These are phyloP conservation scores for Aspergillus sp. DNA, from an alignment of 2,329 filamentous ascomycete genomes.

Conservation along the genomic window DNA sequence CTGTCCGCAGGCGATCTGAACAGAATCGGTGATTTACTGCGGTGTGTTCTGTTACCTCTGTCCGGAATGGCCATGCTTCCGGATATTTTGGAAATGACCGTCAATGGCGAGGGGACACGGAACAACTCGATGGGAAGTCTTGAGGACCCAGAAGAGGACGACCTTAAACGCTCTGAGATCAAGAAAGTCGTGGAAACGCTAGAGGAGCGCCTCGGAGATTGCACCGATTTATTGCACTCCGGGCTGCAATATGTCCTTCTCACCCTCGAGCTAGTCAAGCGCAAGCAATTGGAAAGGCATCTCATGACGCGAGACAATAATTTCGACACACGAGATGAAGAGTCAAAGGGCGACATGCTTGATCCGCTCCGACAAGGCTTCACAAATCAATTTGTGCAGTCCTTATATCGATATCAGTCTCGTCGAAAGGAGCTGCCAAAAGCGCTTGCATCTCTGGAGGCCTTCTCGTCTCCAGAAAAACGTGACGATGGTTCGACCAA, in stretches of 20 bases:
- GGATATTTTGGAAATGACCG: conserved; percentile 52
- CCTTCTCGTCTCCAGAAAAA: conserved; percentile 22
- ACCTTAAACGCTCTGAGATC: conserved; percentile 12
- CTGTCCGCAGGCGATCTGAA: conserved; percentile 59
- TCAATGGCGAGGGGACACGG: conserved; percentile 16
- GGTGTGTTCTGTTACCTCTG: conserved; percentile 57
- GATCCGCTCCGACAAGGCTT: conserved; percentile 54
- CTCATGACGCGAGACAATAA: conserved; percentile 39
- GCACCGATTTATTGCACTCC: conserved; percentile 51
- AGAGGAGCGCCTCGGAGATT: conserved; percentile 49
- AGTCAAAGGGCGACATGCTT: conserved; percentile 45
- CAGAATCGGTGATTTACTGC: conserved; percentile 52
- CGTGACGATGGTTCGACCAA: conserved; percentile 25
- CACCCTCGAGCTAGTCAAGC: conserved; percentile 41
- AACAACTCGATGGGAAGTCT: conserved; percentile 2
- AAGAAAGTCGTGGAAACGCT: conserved; percentile 21
- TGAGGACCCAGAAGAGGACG: conserved; percentile 6
- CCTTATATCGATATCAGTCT: conserved; percentile 48
- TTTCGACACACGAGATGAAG: conserved; percentile 32
- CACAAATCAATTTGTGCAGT: conserved; percentile 44
- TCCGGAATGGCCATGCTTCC: conserved; percentile 62
- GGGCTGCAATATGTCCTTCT: conserved; percentile 57
- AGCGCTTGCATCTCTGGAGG: conserved; percentile 36
- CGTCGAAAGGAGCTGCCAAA: conserved; percentile 43
- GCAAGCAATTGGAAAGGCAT: conserved; percentile 17